A percentile compares a stretch with the other conserved stretches of the same genome.
Evolutionary conservation across 352 stramenopile genomes (phyloP).

Genomic region (Pythium myriotylum): DNA sequence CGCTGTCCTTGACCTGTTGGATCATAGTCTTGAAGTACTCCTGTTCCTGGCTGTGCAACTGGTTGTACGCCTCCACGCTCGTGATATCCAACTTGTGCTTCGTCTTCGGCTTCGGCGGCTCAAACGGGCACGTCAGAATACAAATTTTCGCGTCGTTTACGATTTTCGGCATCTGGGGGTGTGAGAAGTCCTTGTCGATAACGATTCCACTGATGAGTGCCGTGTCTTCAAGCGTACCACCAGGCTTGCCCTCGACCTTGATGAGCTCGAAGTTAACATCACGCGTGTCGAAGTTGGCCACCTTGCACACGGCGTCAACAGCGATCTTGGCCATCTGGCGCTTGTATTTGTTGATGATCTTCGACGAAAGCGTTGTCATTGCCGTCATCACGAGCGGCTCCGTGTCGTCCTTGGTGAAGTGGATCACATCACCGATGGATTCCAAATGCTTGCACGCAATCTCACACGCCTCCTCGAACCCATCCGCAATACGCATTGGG

Average conservation of each 20-base stretch:
- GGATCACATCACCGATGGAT: slow-evolving; percentile 94
- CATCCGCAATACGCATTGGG: slow-evolving; percentile 98
- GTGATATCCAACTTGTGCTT: slow-evolving; percentile 99
- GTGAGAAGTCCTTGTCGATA: slow-evolving; percentile 99
- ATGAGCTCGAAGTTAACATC: slow-evolving; percentile 99
- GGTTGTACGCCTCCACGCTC: slow-evolving; percentile 96
- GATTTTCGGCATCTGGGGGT: slow-evolving; percentile 98
- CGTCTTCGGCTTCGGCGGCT: slow-evolving; percentile 99
- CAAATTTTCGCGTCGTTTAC: slow-evolving; percentile 98
- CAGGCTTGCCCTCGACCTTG: slow-evolving; percentile 98
- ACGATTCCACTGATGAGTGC: slow-evolving; percentile 98
- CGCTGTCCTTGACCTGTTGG: slow-evolving; percentile 98
- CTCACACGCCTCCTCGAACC: slow-evolving; percentile 98
- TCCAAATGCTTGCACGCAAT: slow-evolving; percentile 96
- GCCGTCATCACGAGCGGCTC: slow-evolving; percentile 96
- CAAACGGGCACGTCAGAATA: slow-evolving; percentile 99
- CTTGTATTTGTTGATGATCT: slow-evolving; percentile 99
- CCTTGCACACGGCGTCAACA: slow-evolving; percentile 97
- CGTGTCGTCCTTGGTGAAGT: slow-evolving; percentile 96
- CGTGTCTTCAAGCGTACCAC: slow-evolving; percentile 97
- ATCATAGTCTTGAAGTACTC: slow-evolving; percentile 99
- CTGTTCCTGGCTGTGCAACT: slow-evolving; percentile 97
- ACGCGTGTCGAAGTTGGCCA: slow-evolving; percentile 97
- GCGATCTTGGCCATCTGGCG: slow-evolving; percentile 99
- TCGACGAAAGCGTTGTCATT: slow-evolving; percentile 98